Evolutionary conservation across 352 stramenopile genomes (phyloP), one percentile per base, ranked within the genome.

Genomic region (Globisporangium alternatum): DNA sequence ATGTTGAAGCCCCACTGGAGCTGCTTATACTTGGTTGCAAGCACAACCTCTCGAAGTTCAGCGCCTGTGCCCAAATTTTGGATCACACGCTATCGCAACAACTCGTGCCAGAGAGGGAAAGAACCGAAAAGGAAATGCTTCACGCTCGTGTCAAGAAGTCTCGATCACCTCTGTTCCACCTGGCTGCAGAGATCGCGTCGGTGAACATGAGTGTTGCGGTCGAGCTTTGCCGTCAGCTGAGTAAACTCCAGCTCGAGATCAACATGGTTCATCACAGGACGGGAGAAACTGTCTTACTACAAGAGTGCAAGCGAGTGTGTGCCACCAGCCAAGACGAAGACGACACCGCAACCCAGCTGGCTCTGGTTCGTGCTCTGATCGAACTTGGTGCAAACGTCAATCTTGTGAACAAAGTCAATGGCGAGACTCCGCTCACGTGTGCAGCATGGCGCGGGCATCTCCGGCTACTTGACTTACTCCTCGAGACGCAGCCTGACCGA

Each of bases 241-340:
- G 70, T 31, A 65, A 64, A 43, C 39, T 79, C 28, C 68, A 75
- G 45, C 64, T 85, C 55, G 78, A 86, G 56, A 80, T 89, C 44
- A 86, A 89, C 51, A 60, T 74, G 47, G 13, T 75, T 3, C 72
- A 87, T 47, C 48, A 63, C n/a, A 44, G 25, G 33, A 86, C 70
- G 7, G 56, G 54, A 0, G 80, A 89, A 51, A 81, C 78, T 0
- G 80, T 74, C 7, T 56, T 89, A 1, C 64, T 89, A 8, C 73
- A 80, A 64, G 78, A 89, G 25, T 89, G 80, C 57, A 87, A 88
- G 60, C 76, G 77, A 1, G 59, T 88, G 31, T 86, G 80, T 52
- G 21, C 47, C 19, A 0, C 4, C 10, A 39, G 8, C 28, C 10
- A 19, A 25, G 39, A 64, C 9, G 39, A 35, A 44, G 44, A 25